These are phyloP conservation scores for Halophytophthora batemanensis DNA, from an alignment of 352 stramenopile species.

Conservation along the genomic window DNA sequence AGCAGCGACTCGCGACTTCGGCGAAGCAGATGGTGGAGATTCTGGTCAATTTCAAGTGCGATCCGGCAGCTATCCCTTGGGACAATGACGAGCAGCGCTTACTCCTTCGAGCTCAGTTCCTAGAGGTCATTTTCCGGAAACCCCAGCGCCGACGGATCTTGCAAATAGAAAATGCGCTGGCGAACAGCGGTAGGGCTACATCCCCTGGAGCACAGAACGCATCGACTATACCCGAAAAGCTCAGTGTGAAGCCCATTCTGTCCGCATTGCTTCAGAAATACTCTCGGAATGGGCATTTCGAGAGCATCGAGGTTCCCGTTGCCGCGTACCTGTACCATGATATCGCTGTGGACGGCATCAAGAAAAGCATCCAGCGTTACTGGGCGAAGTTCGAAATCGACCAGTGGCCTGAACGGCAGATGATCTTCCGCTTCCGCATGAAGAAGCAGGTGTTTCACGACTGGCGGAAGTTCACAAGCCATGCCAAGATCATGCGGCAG, in stretches of 20 bases:
- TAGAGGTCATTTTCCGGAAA: conserved; percentile 67
- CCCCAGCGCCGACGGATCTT: conserved; percentile 32
- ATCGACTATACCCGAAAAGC: conserved; percentile 29
- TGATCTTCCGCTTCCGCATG: conserved; percentile 56
- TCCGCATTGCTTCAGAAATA: conserved; percentile 75
- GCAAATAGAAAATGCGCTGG: conserved; percentile 12
- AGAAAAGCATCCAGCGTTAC: conserved; percentile 38
- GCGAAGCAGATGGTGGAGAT: conserved; percentile 72
- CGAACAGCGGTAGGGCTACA: conserved; percentile 1
- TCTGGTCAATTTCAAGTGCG: conserved; percentile 50
- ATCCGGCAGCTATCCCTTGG: conserved; percentile 56
- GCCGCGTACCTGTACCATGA: conserved; percentile 62
- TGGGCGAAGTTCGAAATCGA: conserved; percentile 39
- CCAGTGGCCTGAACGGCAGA: conserved; percentile 54
- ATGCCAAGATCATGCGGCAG: conserved; percentile 28
- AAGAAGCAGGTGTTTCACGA: conserved; percentile 52
- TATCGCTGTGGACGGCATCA: conserved; percentile 45
- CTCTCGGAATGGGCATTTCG: conserved; percentile 77
- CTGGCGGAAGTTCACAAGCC: conserved; percentile 47
- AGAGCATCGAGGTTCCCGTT: conserved; percentile 39
- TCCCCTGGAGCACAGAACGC: not conserved
- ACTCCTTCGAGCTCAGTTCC: conserved; percentile 43
- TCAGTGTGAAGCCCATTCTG: conserved; percentile 45
- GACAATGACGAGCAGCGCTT: conserved; percentile 43
- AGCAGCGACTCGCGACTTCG: conserved; percentile 62